These are phyloP conservation scores for Phytophthora hibernalis DNA, from an alignment of 352 stramenopile genomes.

Conservation along the genomic window DNA sequence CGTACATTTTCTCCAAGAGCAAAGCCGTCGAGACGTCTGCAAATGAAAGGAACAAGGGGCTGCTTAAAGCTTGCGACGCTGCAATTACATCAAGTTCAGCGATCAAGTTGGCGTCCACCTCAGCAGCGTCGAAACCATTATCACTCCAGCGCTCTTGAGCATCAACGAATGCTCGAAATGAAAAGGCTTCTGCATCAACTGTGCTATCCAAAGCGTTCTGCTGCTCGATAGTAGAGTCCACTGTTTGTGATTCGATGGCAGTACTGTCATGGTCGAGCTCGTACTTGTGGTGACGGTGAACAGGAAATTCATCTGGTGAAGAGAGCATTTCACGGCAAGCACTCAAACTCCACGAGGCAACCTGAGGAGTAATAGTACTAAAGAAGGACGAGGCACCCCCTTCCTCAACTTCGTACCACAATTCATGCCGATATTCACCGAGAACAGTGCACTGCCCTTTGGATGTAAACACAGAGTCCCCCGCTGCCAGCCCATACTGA, in stretches of 20 bases:
- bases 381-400: constrained; percentile 16
- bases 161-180: constrained; percentile 27
- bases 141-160: constrained; percentile 25
- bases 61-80: constrained; percentile 22
- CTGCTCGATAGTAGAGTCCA: not conserved
- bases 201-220: not conserved
- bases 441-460: constrained; percentile 69
- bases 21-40: constrained; percentile 40
- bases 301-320: constrained; percentile 50
- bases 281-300: constrained; percentile 43
- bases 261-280: constrained; percentile 20
- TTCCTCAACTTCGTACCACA: constrained; percentile 71
- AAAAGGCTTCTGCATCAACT: constrained; percentile 9
- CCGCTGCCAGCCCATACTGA: constrained; percentile 49
- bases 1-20: constrained; percentile 26
- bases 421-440: constrained; percentile 62
- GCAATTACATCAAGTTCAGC: constrained; percentile 36
- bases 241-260: not conserved
- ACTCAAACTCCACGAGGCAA: constrained; percentile 58
- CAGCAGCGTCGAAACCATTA: not conserved
- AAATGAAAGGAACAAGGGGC: constrained; percentile 36
- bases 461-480: constrained; percentile 68
- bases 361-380: not conserved
- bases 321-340: constrained; percentile 55
- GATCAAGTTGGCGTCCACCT: constrained; percentile 38